Percentiles rank a stretch among this genome's conserved stretches.
Evolutionary conservation across 2,329 filamentous ascomycete genomes (phyloP).

Genomic region (Fusarium incarnatum): DNA sequence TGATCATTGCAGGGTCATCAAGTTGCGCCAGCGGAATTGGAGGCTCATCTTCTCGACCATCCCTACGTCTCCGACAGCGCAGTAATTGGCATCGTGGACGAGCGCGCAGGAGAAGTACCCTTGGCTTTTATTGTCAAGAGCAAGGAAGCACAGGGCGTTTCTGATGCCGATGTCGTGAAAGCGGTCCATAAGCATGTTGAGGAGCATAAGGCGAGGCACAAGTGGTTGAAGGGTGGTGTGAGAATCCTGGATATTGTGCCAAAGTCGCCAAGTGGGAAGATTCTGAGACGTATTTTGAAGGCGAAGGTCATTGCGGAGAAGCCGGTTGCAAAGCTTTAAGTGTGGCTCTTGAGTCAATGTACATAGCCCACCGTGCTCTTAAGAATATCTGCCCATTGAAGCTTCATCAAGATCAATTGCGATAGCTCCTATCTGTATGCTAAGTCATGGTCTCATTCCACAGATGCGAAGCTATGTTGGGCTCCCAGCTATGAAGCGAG

Average conservation of each 20-base stretch:
- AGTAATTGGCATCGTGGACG: slow-evolving; percentile 75
- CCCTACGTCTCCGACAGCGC: slow-evolving; percentile 78
- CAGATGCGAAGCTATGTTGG: neutral
- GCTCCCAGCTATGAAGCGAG: neutral
- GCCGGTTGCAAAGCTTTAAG: slow-evolving; percentile 16
- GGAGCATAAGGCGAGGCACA: slow-evolving; percentile 74
- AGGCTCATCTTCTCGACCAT: slow-evolving; percentile 79
- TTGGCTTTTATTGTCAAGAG: slow-evolving; percentile 70
- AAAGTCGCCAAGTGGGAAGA: slow-evolving; percentile 80
- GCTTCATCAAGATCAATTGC: too few species aligned
- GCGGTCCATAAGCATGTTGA: slow-evolving; percentile 70
- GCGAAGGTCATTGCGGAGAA: slow-evolving; percentile 51
- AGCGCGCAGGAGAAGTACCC: slow-evolving; percentile 70
- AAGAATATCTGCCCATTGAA: too few species aligned
- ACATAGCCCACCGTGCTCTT: too few species aligned
- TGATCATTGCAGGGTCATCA: slow-evolving; percentile 69
- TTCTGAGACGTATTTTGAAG: slow-evolving; percentile 49
- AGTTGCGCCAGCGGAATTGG: slow-evolving; percentile 83
- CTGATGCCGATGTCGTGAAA: slow-evolving; percentile 61
- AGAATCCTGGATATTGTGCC: slow-evolving; percentile 75
- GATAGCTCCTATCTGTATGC: neutral
- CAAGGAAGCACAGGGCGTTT: slow-evolving; percentile 59
- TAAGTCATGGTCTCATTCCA: neutral
- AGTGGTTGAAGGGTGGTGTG: slow-evolving; percentile 72
- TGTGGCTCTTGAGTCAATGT: neutral